Evolutionary conservation across 73 alveolate genomes (phyloP).

Genomic region (Uronychia setigera): DNA sequence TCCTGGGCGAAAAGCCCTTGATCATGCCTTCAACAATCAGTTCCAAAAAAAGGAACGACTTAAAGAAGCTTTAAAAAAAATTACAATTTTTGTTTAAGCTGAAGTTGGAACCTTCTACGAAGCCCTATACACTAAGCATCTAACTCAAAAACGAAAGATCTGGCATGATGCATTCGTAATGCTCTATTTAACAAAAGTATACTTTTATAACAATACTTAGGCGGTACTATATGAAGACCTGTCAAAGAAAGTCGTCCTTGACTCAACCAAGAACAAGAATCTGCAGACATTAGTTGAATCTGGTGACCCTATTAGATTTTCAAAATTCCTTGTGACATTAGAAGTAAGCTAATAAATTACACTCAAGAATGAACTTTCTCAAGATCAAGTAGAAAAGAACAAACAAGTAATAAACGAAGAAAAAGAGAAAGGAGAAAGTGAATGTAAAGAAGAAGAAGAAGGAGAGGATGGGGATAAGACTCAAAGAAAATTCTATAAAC

Average conservation of each 20-base stretch:
- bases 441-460: background rate
- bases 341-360: background rate
- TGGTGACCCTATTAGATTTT: background rate
- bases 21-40: no score
- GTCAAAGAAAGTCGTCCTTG: background rate
- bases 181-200: background rate
- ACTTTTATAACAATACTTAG: background rate
- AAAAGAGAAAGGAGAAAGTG: background rate
- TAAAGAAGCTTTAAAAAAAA: no score
- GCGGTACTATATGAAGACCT: background rate
- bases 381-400: background rate
- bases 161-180: constrained; percentile 63
- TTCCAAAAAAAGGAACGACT: no score
- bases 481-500: background rate
- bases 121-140: constrained; percentile 49
- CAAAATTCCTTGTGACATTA: background rate
- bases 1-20: background rate
- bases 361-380: background rate
- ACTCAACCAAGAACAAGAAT: background rate
- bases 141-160: constrained; percentile 22
- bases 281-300: background rate
- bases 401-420: background rate
- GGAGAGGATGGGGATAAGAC: background rate
- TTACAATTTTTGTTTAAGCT: no score
- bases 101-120: constrained; percentile 13